These are phyloP conservation scores for Wickerhamomyces pijperi DNA, from an alignment of 805 yeast genomes.

Conservation along the genomic window DNA sequence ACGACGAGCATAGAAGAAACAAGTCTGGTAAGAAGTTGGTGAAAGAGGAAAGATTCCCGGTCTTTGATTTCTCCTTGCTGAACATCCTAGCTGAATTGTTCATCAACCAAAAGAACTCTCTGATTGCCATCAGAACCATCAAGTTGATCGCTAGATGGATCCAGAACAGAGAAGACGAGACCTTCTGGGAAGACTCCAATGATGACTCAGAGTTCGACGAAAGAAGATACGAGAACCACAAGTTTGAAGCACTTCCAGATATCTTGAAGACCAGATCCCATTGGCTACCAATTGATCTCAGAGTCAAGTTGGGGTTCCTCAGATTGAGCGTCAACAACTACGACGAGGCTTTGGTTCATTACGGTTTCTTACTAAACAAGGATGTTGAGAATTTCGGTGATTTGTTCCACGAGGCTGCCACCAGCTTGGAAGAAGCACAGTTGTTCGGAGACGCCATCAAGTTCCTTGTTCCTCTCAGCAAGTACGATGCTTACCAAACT, in stretches of 20 bases:
- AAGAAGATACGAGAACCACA: constrained; percentile 40
- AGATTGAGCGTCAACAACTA: constrained; percentile 54
- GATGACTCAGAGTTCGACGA: constrained; percentile 82
- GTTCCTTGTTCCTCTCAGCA: constrained; percentile 46
- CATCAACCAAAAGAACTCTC: constrained; percentile 54
- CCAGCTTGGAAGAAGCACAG: constrained; percentile 57
- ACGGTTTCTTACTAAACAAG: constrained; percentile 43
- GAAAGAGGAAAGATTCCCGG: constrained; percentile 27
- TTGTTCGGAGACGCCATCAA: constrained; percentile 66
- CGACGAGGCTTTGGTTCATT: constrained; percentile 67
- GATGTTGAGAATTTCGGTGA: constrained; percentile 58
- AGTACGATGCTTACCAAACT: constrained; percentile 39
- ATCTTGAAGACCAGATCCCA: constrained; percentile 27
- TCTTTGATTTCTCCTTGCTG: constrained; percentile 80
- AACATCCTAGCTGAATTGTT: constrained; percentile 77
- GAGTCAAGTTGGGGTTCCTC: constrained; percentile 69
- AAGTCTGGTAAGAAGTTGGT: not conserved
- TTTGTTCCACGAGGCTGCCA: constrained; percentile 67
- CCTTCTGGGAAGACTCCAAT: constrained; percentile 31
- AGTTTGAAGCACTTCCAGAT: constrained; percentile 28
- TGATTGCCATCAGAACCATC: constrained; percentile 50
- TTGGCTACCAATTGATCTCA: constrained; percentile 72
- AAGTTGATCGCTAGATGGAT: constrained; percentile 77
- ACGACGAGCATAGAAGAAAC: constrained; percentile 32
- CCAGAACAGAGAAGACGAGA: constrained; percentile 47